Base-by-base conservation (phyloP, 257 asterid species). In the Ballota nigra region DNA sequence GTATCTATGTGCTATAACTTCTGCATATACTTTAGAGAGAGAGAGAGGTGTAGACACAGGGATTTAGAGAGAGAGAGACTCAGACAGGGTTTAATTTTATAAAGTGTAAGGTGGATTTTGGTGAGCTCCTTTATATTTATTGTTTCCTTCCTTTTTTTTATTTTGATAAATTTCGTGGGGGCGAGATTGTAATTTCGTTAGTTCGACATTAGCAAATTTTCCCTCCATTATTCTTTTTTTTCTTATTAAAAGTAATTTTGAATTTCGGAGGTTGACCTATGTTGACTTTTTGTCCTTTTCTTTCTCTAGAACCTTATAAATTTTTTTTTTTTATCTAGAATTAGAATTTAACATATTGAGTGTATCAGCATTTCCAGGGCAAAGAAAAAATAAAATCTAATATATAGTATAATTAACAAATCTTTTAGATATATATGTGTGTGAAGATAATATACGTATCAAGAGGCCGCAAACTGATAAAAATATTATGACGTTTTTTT, bases 221-320 rank as follows among this genome's bases (percentile, higher is more conserved):
- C 83, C 86, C 86, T 82, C 83, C 86, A 79, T 75, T 73, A 79
- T 82, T 72, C 67, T 38, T 68, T 40, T 68, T 68, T 60, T 61
- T 63, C 61, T 52, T 72, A 52, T 72, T 74, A 66, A 71, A 74
- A 70, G 63, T 52, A 58, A 51, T 45, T 75, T 76, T 68, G 79
- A 80, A 76, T 71, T 64, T 68, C 31, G 26, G 64, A 43, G 31
- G 20, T 69, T 75, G 83, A 67, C 83, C 62, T 52, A 0, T n/a
- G 45, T 75, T 59, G 55, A 47, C 40, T 66, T 69, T 24, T 12
- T 65, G 56, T 49, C 71, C 15, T 24, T 34, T 49, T 51, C 6
- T 8, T 13, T 58, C 8, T 12, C 2, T 43, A 7, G 9, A 43
- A 43, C 52, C 52, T 26, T 26, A 26, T 26, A 3, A 26, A 26